Conservation (phyloP, 805 yeast genomes). For the Sugiyamaella marilandica region DNA sequence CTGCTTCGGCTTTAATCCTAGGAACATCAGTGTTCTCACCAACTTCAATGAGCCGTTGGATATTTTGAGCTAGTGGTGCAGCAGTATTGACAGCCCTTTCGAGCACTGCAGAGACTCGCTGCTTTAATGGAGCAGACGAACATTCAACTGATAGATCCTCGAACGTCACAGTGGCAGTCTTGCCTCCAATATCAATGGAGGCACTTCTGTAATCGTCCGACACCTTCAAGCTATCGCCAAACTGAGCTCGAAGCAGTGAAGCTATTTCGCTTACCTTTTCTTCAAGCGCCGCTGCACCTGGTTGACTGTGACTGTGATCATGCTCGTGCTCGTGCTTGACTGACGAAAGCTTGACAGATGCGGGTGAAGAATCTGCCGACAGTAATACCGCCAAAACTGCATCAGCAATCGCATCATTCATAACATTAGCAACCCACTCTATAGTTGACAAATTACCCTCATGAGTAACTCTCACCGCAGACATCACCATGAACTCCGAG, state of each 20-base stretch:
- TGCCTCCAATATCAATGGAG: slow-evolving; percentile 64
- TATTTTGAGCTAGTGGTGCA: slow-evolving; percentile 55
- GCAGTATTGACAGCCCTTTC: slow-evolving; percentile 74
- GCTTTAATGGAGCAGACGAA: slow-evolving; percentile 66
- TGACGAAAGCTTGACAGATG: slow-evolving; percentile 84
- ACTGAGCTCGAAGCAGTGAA: slow-evolving; percentile 71
- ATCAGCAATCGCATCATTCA: slow-evolving; percentile 93
- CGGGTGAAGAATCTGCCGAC: slow-evolving; percentile 91
- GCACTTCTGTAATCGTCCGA: slow-evolving; percentile 43
- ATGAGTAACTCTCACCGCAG: slow-evolving; percentile 50
- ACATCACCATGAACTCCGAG: slow-evolving; percentile 51
- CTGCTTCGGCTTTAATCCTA: neutral
- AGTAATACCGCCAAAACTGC: slow-evolving; percentile 83
- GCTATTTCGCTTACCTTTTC: slow-evolving; percentile 24
- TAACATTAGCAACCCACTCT: slow-evolving; percentile 86
- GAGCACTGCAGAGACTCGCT: slow-evolving; percentile 76
- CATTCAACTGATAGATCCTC: slow-evolving; percentile 64
- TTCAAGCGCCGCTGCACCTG: neutral
- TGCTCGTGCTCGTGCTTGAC: slow-evolving; percentile 4
- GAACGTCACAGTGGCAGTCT: slow-evolving; percentile 65
- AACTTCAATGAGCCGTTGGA: neutral
- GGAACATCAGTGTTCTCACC: neutral
- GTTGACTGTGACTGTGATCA: slow-evolving; percentile 18
- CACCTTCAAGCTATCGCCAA: slow-evolving; percentile 64
- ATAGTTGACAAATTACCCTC: slow-evolving; percentile 53